Conservation (phyloP, 2,329 filamentous ascomycete genomes). For the Rhynchosporium graminicola region DNA sequence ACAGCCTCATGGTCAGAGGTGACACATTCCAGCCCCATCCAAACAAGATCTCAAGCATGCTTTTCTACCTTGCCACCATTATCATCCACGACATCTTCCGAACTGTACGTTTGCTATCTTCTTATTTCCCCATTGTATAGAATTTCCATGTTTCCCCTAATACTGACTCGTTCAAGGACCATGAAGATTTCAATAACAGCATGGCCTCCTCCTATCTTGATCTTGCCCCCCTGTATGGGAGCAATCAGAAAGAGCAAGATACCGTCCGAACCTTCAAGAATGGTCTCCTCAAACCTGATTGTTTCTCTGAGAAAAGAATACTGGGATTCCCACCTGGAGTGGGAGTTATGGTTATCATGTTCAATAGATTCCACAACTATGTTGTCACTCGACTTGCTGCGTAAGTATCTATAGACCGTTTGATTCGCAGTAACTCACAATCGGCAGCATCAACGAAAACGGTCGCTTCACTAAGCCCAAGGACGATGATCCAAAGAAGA, state of each 20-base stretch:
- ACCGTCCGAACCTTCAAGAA: slow-evolving; percentile 63
- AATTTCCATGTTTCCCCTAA: neutral
- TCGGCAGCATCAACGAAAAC: slow-evolving; percentile 74
- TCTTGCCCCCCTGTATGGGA: slow-evolving; percentile 73
- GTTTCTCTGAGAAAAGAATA: slow-evolving; percentile 70
- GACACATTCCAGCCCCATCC: slow-evolving; percentile 62
- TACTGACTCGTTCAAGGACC: slow-evolving; percentile 43
- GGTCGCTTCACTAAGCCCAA: slow-evolving; percentile 72
- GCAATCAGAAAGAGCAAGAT: slow-evolving; percentile 52
- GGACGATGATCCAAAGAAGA: slow-evolving; percentile 49
- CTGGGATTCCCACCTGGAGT: slow-evolving; percentile 72
- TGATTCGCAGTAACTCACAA: slow-evolving; percentile 8
- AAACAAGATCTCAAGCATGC: slow-evolving; percentile 71
- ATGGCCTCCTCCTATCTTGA: slow-evolving; percentile 75
- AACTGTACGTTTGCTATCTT: slow-evolving; percentile 44
- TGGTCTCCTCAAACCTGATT: slow-evolving; percentile 71
- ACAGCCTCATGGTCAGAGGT: slow-evolving; percentile 57
- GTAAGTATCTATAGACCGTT: slow-evolving; percentile 25
- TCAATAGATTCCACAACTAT: slow-evolving; percentile 76
- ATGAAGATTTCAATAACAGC: slow-evolving; percentile 61
- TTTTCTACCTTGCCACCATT: slow-evolving; percentile 75
- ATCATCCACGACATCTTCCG: slow-evolving; percentile 66
- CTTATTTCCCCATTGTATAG: neutral
- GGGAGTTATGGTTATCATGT: slow-evolving; percentile 72
- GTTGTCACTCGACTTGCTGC: slow-evolving; percentile 74